Evolutionary conservation across 306 rosid species (phyloP), one percentile per base, ranked within the genome.

Genomic region (Corylus heterophylla): DNA sequence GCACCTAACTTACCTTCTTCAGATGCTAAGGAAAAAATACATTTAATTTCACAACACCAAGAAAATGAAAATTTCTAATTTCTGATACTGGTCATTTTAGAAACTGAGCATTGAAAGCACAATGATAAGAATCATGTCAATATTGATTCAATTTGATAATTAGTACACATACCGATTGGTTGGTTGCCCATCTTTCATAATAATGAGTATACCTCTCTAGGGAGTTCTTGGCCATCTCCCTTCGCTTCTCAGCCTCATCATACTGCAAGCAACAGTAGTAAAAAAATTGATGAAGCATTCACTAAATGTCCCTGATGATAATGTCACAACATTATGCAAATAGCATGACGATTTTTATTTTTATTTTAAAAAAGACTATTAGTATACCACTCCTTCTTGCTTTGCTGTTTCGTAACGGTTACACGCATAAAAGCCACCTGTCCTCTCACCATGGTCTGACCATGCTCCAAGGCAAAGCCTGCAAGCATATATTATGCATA

Each of bases 361-460:
- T 39, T 5, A 18, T 29, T 29, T 29, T n/a, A 22, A 55, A 71
- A 73, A 13, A 20, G 47, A 35, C 42, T 25, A 55, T n/a, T 52
- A 25, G 59, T 18, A 52, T 88, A 86, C 89, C 85, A 89, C 98
- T 82, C 98, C 97, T 79, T 93, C 98, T 84, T 93, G 98, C 83
- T 89, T 93, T 51, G 97, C 98, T 74, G 90, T 86, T 80, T 93
- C 98, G 70, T 93, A 93, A 64, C 98, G 96, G 80, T 93, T 93
- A 88, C 98, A 93, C 54, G 98, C 98, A 90, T 93, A 93, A 84
- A 93, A 93, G 4, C 98, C 98, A 74, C 97, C 98, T 1, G 97
- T 91, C 82, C 93, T 89, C 85, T 93, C 98, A 83, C 98, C 97
- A 85, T 93, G 98, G 63, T 93, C 98, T 6, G 92, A 84, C 98